phyloP scores from a whole-genome alignment of 805 yeast genomes.

The Wickerhamiella spandovensis region DNA sequence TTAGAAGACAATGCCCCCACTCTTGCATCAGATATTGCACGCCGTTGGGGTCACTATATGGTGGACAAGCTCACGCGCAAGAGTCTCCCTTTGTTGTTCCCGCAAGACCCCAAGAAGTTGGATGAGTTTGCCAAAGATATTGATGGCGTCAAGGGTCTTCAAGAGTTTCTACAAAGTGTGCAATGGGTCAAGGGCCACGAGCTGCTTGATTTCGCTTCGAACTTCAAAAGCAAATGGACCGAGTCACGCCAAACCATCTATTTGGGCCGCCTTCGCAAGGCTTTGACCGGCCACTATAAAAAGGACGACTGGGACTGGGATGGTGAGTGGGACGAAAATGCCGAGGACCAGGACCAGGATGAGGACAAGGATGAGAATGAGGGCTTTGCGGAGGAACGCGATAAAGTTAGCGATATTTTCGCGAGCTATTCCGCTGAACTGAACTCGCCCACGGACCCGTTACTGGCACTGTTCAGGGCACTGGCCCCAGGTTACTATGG shows the following conservation, averaged over 20 bases:
- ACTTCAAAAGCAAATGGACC: slow-evolving; percentile 9
- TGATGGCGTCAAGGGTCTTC: slow-evolving; percentile 5
- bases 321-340: slow-evolving; percentile 18
- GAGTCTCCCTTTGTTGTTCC: slow-evolving; percentile 10
- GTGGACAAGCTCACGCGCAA: slow-evolving; percentile 3
- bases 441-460: slow-evolving; percentile 4
- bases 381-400: not conserved
- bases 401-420: slow-evolving; percentile 5
- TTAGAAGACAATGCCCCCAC: not conserved
- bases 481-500: slow-evolving; percentile 13
- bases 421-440: slow-evolving; percentile 5
- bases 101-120: slow-evolving; percentile 4
- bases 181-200: slow-evolving; percentile 6
- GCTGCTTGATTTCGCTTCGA: slow-evolving; percentile 5
- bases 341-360: slow-evolving; percentile 12
- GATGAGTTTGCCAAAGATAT: slow-evolving; percentile 5
- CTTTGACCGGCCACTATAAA: not conserved
- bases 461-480: slow-evolving; percentile 13
- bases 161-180: slow-evolving; percentile 1
- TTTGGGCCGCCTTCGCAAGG: slow-evolving; percentile 7
- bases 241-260: slow-evolving; percentile 5
- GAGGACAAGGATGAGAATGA: slow-evolving; percentile 2
- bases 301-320: slow-evolving; percentile 3
- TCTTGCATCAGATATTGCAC: not conserved
- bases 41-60: slow-evolving; percentile 8